Percentiles rank a stretch among this genome's conserved stretches.
Evolutionary conservation across 148 eudicot genomes (phyloP).

Genomic region (Amaranthus hypochondriacus): DNA sequence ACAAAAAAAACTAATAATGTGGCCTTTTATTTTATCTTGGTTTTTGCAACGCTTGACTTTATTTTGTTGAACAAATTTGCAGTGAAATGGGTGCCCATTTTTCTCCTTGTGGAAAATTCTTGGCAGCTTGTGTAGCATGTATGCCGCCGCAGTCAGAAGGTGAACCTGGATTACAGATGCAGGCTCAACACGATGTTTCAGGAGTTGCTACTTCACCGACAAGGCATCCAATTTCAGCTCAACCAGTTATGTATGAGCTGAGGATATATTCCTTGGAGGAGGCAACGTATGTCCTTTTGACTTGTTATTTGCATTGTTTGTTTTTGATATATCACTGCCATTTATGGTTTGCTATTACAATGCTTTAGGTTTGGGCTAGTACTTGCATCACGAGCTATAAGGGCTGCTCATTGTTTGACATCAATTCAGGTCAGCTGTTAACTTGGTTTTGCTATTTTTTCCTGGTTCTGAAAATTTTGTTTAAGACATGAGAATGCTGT

Average conservation of each 20-base stretch:
- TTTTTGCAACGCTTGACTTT: background rate
- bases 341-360: conserved; percentile 2
- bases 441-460: background rate
- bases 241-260: conserved; percentile 88
- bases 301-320: background rate
- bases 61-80: conserved; percentile 25
- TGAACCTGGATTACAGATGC: conserved; percentile 63
- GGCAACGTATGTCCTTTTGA: conserved; percentile 59
- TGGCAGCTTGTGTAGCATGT: conserved; percentile 98
- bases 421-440: conserved; percentile 80
- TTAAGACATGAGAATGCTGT: background rate
- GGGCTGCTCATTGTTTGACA: conserved; percentile 99
- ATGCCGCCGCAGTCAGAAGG: conserved; percentile 46
- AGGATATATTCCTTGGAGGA: conserved; percentile 96
- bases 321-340: background rate
- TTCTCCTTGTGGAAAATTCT: conserved; percentile 96
- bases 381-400: conserved; percentile 90
- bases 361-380: conserved; percentile 71
- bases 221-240: conserved; percentile 93
- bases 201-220: conserved; percentile 79
- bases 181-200: conserved; percentile 46
- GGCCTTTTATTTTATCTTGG: background rate
- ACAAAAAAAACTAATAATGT: background rate
- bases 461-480: background rate
- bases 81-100: conserved; percentile 99